phyloP scores from a whole-genome alignment of 2,329 filamentous ascomycete species.

The Exophiala oligosperma region DNA sequence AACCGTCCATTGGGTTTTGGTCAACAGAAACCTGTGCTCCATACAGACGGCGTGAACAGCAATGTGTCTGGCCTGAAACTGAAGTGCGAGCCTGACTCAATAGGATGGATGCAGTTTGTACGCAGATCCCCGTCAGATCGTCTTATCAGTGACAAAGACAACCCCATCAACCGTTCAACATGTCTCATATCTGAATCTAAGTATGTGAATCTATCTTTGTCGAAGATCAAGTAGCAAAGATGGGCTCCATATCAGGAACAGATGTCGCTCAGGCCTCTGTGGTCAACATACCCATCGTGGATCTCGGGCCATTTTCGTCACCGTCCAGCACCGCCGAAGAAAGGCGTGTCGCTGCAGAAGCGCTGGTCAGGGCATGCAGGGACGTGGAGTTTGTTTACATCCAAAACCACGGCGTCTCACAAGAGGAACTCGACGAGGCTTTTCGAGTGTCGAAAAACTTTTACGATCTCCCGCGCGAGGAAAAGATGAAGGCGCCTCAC shows the following conservation, averaged over 20 bases:
- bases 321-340: slow-evolving; percentile 30
- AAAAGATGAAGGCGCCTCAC: slow-evolving; percentile 53
- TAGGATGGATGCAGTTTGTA: no score
- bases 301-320: slow-evolving; percentile 39
- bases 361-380: slow-evolving; percentile 44
- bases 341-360: slow-evolving; percentile 26
- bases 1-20: no score
- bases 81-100: no score
- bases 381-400: slow-evolving; percentile 52
- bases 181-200: no score
- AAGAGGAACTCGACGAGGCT: slow-evolving; percentile 41
- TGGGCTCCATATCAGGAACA: slow-evolving; percentile 8
- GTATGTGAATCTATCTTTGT: no score
- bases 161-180: no score
- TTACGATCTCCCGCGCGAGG: slow-evolving; percentile 45
- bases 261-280: not conserved
- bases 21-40: no score
- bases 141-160: no score
- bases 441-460: slow-evolving; percentile 47
- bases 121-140: no score
- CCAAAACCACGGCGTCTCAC: slow-evolving; percentile 47
- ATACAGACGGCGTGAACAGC: no score
- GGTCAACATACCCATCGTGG: slow-evolving; percentile 39
- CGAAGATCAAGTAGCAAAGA: not conserved
- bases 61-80: no score